Evolutionary conservation across 805 yeast genomes (phyloP).

Genomic region (Saccharomycopsis olivae): DNA sequence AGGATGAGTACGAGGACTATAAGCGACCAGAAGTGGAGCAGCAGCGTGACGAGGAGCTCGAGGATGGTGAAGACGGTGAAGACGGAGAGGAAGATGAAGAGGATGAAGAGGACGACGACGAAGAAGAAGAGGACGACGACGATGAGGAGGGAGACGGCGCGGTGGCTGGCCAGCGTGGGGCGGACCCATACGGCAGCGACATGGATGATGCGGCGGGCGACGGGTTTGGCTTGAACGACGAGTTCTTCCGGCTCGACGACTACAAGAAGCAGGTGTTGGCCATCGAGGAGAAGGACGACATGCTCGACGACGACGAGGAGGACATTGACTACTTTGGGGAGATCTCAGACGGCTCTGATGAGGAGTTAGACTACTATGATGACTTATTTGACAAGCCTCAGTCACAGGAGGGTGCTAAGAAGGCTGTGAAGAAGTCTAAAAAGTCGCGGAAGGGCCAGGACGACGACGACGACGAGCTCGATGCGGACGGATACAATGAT

Average conservation of each 20-base stretch:
- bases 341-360: conserved; percentile 41
- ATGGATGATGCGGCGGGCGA: conserved; percentile 13
- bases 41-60: conserved; percentile 12
- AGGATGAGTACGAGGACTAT: conserved; percentile 22
- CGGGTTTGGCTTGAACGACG: conserved; percentile 62
- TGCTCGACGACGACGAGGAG: conserved; percentile 40
- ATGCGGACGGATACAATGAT: conserved; percentile 50
- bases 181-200: too few relatives aligned
- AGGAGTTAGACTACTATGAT: conserved; percentile 47
- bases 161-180: conserved; percentile 13
- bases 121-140: conserved; percentile 24
- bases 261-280: conserved; percentile 69
- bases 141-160: conserved; percentile 21
- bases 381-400: conserved; percentile 50
- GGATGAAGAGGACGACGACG: conserved; percentile 22
- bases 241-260: conserved; percentile 74
- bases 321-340: conserved; percentile 42
- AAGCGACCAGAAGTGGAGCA: conserved; percentile 22
- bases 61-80: conserved; percentile 30
- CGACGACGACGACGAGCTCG: conserved; percentile 28
- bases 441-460: conserved; percentile 5
- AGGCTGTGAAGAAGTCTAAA: conserved; percentile 8
- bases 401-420: conserved; percentile 7
- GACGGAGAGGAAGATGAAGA: conserved; percentile 25
- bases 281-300: conserved; percentile 37